Evolutionary conservation across 1,284 basidiomycete genomes (phyloP), one percentile per base, ranked within the genome.

Genomic region (Baeospora myosura): DNA sequence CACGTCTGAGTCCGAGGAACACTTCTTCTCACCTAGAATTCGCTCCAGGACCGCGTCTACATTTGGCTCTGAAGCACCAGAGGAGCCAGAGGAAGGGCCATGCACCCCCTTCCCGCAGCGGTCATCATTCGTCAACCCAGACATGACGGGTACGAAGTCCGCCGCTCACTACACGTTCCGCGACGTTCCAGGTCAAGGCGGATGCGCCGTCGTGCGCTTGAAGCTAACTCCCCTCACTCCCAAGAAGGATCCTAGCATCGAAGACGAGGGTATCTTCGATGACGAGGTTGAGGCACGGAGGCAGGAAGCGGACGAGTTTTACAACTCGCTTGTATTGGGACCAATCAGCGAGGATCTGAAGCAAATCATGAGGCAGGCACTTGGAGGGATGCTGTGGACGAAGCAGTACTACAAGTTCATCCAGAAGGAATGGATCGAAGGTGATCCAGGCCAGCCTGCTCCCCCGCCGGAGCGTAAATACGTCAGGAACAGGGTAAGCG

Each of bases 321-420:
- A 97, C 65, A 70, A 75, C 40, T 73, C 78, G 11, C 74, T 98
- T 44, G 80, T 82, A 38, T 73, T 81, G 49, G 87, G 88, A 3
- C 80, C 86, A 10, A 82, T 96, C 56, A 88, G 77, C 50, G 92
- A 96, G 47, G 95, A 98, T 64, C 70, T 98, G 58, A 83, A 82
- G 60, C 93, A 93, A 63, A 88, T 98, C 56, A 96, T 93, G 91
- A 74, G 95, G 45, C 95, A 98, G 63, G 95, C 93, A n/a, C 68
- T 98, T 26, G 83, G 81, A 17, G 95, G 95, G 12, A 98, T 98
- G 95, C 67, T 98, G 41, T 98, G 95, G 93, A 94, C 89, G 42
- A 98, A 98, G 68, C 95, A 98, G 57, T 92, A 82, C 65, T 98
- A 98, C 68, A 78, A 88, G 60, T 98, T 95, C 64, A 80, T 97